Evolutionary conservation across 805 yeast species (phyloP).

Genomic region (Wickerhamiella sorbophila): DNA sequence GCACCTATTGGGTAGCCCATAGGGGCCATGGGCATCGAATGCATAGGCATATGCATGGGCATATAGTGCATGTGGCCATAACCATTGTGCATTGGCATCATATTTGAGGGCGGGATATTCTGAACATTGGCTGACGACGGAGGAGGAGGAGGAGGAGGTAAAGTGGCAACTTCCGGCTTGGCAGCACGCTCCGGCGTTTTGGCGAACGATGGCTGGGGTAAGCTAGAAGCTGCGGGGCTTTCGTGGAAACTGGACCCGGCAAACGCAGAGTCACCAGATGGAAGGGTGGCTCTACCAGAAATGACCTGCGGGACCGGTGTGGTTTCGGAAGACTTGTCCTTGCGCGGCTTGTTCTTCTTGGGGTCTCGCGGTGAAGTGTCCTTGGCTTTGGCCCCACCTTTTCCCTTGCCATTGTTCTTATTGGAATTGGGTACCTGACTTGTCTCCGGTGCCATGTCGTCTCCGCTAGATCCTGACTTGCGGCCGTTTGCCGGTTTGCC

Average conservation of each 20-base stretch:
- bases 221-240: conserved; percentile 18
- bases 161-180: neutral
- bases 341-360: too few species aligned
- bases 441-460: too few species aligned
- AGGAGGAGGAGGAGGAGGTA: neutral
- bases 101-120: neutral
- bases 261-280: neutral
- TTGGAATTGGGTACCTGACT: too few species aligned
- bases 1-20: neutral
- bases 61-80: neutral
- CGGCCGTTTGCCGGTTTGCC: too few species aligned
- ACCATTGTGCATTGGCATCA: neutral
- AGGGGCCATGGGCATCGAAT: neutral
- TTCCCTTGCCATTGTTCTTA: too few species aligned
- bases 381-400: too few species aligned
- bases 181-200: too few species aligned
- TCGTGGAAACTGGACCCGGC: conserved; percentile 17
- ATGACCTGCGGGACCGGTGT: neutral
- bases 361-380: too few species aligned
- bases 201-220: conserved; percentile 22
- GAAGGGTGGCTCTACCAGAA: too few species aligned
- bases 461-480: too few species aligned
- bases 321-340: too few species aligned
- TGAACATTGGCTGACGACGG: neutral
- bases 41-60: neutral